These are phyloP conservation scores for Cucurbita pepo DNA, from an alignment of 306 rosid species.

Conservation along the genomic window DNA sequence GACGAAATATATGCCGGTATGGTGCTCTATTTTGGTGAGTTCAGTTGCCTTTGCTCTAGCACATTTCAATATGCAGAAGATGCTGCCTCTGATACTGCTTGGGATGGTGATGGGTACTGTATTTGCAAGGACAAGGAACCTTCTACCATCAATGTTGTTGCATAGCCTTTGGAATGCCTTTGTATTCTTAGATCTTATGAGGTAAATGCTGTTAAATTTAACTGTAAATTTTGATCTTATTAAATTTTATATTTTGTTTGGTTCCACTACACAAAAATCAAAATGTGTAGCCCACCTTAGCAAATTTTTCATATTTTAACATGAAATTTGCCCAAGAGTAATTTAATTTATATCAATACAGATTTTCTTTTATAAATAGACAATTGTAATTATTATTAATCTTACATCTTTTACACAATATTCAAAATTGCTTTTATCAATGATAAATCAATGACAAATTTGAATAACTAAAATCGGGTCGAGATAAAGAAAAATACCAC, in stretches of 20 bases:
- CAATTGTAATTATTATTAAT: too few relatives aligned
- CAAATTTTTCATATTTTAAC: too few relatives aligned
- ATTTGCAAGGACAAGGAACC: slow-evolving; percentile 77
- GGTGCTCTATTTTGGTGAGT: slow-evolving; percentile 85
- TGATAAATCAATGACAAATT: too few relatives aligned
- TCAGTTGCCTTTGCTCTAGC: slow-evolving; percentile 83
- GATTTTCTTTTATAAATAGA: too few relatives aligned
- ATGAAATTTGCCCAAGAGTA: too few relatives aligned
- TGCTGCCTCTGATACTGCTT: slow-evolving; percentile 82
- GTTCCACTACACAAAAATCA: background rate
- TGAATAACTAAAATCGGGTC: too few relatives aligned
- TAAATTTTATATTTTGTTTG: background rate
- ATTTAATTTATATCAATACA: too few relatives aligned
- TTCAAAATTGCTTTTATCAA: too few relatives aligned
- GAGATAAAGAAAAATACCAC: too few relatives aligned
- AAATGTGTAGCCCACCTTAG: too few relatives aligned
- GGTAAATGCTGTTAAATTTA: slow-evolving; percentile 8
- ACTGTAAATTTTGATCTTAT: slow-evolving; percentile 3
- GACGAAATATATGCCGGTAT: slow-evolving; percentile 86
- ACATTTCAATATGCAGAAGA: slow-evolving; percentile 84
- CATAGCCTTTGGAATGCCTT: slow-evolving; percentile 98
- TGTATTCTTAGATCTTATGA: slow-evolving; percentile 74
- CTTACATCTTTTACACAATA: too few relatives aligned
- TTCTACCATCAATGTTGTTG: slow-evolving; percentile 80
- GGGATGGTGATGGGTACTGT: slow-evolving; percentile 88